Evolutionary conservation across 805 yeast genomes (phyloP), one percentile per base, ranked within the genome.

Genomic region (Ogataea haglerorum): DNA sequence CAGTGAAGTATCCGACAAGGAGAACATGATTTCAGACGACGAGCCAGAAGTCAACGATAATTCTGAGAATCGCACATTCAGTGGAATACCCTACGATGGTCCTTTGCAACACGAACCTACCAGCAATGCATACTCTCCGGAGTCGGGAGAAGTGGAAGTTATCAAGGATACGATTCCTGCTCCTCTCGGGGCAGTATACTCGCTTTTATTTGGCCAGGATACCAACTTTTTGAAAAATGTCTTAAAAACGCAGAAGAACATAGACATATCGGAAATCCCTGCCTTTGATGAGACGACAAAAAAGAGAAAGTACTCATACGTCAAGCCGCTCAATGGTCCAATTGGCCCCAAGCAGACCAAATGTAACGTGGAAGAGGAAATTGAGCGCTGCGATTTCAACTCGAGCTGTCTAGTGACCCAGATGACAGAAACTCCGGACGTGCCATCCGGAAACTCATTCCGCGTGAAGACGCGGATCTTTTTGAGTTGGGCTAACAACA

Each of bases 311-410:
- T 85, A 77, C 48, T 58, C 70, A 0, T 85, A 82, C 54, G 68
- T 68, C 1, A 80, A 84, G 51, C 90, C 91, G 2, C 63, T 85
- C 30, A 68, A 72, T 36, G 80, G 76, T 2, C 73, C 86, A 0
- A 78, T 85, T 40, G 93, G 91, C 0, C 93, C 93, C 6, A 83
- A 82, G 50, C 84, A 83, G 50, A 84, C 95, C 0, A 64, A 64
- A 43, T 84, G 91, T 65, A 58, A 68, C 13, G 80, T 85, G 34
- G 68, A 70, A 4, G 95, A 85, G 53, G 69, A 69, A 2, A 54
- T 84, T 13, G 77, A 78, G 22, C 67, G 72, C 30, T 65, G 56
- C 40, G 80, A 83, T 52, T 67, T 75, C 14, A 67, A 72, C 6
- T 63, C 67, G 18, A 64, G 58, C 42, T 67, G 79, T 16, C 65